Percentiles rank a stretch among this genome's conserved stretches.
Evolutionary conservation across 257 asterid species (phyloP).

Genomic region (Datura wrightii): DNA sequence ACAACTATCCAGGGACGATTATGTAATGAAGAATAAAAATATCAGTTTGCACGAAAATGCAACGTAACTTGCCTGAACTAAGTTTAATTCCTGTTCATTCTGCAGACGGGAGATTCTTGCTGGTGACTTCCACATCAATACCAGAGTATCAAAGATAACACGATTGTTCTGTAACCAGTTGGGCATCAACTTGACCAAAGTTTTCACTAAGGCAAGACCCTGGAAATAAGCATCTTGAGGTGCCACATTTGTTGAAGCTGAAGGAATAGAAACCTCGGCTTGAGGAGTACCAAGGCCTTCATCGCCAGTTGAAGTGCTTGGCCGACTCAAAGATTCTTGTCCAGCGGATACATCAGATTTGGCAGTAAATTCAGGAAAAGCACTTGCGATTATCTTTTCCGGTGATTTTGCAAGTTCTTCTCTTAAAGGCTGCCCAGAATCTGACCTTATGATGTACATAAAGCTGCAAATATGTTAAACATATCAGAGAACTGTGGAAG

Average conservation of each 20-base stretch:
- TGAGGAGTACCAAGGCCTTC: constrained; percentile 63
- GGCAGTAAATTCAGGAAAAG: constrained; percentile 74
- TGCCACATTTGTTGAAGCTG: constrained; percentile 54
- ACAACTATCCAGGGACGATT: not conserved
- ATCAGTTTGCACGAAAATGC: constrained; percentile 21
- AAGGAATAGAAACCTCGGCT: constrained; percentile 68
- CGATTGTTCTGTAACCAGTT: constrained; percentile 96
- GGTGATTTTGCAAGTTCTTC: constrained; percentile 99
- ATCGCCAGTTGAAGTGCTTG: constrained; percentile 58
- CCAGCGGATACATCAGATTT: constrained; percentile 58
- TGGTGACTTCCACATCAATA: constrained; percentile 91
- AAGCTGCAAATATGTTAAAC: constrained; percentile 56
- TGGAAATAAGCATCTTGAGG: constrained; percentile 91
- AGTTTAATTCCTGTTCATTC: constrained; percentile 91
- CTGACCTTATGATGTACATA: constrained; percentile 94
- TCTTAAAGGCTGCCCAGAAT: constrained; percentile 98
- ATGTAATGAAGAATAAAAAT: constrained; percentile 23
- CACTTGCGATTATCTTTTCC: constrained; percentile 90
- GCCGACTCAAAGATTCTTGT: constrained; percentile 68
- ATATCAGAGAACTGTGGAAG: constrained; percentile 37
- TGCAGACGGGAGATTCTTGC: constrained; percentile 81
- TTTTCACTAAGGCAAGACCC: constrained; percentile 92
- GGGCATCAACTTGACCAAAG: constrained; percentile 96
- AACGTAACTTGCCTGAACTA: constrained; percentile 80
- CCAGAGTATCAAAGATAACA: constrained; percentile 79